Base-by-base conservation (phyloP, 495 filamentous ascomycete genomes). In the Podospora anserina region DNA sequence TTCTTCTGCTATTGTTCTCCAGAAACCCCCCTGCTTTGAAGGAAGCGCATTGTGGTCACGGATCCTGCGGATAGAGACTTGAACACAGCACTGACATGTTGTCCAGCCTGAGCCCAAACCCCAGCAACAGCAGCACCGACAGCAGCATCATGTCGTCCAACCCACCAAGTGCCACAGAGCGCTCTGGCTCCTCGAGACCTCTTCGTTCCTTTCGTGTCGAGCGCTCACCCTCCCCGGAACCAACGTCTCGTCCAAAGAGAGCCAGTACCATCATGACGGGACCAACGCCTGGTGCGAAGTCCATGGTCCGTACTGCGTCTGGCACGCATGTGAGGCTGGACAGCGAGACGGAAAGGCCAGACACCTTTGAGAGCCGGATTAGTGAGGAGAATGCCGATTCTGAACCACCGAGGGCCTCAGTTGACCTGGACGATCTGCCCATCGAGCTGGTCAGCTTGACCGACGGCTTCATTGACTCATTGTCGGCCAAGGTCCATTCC, bases 391-490 rank as follows among this genome's bases (percentile, higher is more conserved):
- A 79, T 0, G 67, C 76, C 19, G 39, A 49, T 49, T 49, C 39
- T 49, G 87, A 89, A 75, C 71, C 85, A 66, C 74, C 84, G 39
- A 73, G 89, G 70, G 77, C 84, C 65, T 84, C 89, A 66, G 81
- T 87, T 74, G 88, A 88, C 39, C 88, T 92, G 66, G 91, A 96
- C 71, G 90, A 96, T 72, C 89, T 99, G 56, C 95, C 95, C 11
- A 92, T 97, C 70, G 95, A 99, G 82, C 84, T 99, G 66, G 81
- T 92, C 49, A 95, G 92, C 81, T 81, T 97, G 74, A 91, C 90
- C 55, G 95, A 99, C 77, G 95, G 93, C 66, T 99, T 99, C 78
- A 90, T 97, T 73, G 92, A 96, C 69, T 96, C 92, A 5, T 80
- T 99, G 30, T 90, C 88, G 63, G 93, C 92, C 67, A 96, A 91